Evolutionary conservation across 108 stramenopile genomes (phyloP).

Genomic region (Aureococcus anophagefferens): DNA sequence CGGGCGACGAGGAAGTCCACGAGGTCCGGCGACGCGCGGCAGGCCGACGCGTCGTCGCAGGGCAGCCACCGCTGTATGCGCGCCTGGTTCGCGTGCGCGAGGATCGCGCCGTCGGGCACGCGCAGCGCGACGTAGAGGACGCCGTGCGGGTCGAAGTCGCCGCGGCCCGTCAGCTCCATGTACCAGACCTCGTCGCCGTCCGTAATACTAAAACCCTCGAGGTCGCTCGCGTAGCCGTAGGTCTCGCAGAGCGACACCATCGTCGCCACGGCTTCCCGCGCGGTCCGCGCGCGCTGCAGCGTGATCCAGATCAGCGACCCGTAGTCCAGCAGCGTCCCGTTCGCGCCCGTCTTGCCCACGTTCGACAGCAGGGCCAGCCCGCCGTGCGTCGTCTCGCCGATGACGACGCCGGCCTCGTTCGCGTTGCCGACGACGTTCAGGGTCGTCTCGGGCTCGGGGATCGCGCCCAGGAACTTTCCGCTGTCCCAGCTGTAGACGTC

Average conservation of each 20-base stretch:
- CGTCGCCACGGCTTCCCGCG: constrained; percentile 47
- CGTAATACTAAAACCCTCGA: constrained; percentile 55
- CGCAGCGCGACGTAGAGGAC: constrained; percentile 36
- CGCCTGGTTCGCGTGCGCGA: constrained; percentile 66
- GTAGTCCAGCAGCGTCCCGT: constrained; percentile 53
- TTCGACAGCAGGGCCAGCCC: constrained; percentile 36
- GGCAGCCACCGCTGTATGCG: constrained; percentile 44
- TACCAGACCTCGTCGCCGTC: constrained; percentile 65
- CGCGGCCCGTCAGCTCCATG: constrained; percentile 62
- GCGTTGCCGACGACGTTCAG: constrained; percentile 61
- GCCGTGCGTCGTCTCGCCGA: constrained; percentile 69
- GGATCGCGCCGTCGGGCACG: constrained; percentile 46
- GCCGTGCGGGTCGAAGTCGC: constrained; percentile 9
- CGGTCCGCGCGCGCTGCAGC: constrained; percentile 51
- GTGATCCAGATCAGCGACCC: constrained; percentile 65
- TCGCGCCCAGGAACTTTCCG: constrained; percentile 49
- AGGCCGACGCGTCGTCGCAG: constrained; percentile 40
- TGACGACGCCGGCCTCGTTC: constrained; percentile 57
- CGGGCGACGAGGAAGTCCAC: constrained; percentile 50
- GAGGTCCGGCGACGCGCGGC: constrained; percentile 46
- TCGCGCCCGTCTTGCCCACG: constrained; percentile 12
- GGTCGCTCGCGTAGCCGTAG: constrained; percentile 54
- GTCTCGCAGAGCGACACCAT: constrained; percentile 49
- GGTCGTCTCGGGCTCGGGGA: constrained; percentile 43
- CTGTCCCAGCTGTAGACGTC: constrained; percentile 58